Base-by-base conservation (phyloP, 345 rosid species). In the Eucalyptus melliodora region DNA sequence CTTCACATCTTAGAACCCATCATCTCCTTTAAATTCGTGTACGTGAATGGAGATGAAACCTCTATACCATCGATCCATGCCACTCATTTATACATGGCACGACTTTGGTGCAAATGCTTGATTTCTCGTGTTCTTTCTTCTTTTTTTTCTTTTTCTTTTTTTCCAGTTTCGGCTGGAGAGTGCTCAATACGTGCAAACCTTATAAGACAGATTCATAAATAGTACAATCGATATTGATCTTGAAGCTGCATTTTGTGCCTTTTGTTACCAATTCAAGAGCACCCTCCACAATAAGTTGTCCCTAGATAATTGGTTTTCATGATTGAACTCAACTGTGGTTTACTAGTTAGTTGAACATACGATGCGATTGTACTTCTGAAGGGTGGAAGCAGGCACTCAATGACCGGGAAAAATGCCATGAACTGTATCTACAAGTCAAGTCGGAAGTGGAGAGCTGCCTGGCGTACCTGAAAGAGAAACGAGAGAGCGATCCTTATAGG, bases 401-500 rank as follows among this genome's bases (percentile, higher is more conserved):
- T 89, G 97, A 97, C 89, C 94, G 86, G 81, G 92, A 93, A 26
- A 95, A 93, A 88, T 93, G 95, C 34, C 95, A 95, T 24, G 93
- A 95, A 92, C 47, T 97, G 83, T 96, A 97, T 92, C 67, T 94
- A 69, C 92, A 94, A 85, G 92, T 96, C 24, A 95, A 95, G 93
- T 92, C 94, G 21, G 96, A 96, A 92, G 96, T 96, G 4, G 95
- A 94, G 91, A 93, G 90, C 21, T 92, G 94, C 91, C 77, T 97
- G 27, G 94, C 87, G 65, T 96, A 91, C 91, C 87, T 97, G 89
- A 95, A 93, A 92, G 89, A 92, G 91, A 97, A 93, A 92, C 93
- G 98, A 92, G 95, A 93, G 88, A 89, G 86, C 30, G 97, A 96
- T 91, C 98, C 97, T 5, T 96, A 95, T 89, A 93, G 98, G 91